A percentile compares a stretch with the other conserved stretches of the same genome.
Evolutionary conservation across 192 early-diverging fungal species (phyloP).

Genomic region (Coemansia sp.): DNA sequence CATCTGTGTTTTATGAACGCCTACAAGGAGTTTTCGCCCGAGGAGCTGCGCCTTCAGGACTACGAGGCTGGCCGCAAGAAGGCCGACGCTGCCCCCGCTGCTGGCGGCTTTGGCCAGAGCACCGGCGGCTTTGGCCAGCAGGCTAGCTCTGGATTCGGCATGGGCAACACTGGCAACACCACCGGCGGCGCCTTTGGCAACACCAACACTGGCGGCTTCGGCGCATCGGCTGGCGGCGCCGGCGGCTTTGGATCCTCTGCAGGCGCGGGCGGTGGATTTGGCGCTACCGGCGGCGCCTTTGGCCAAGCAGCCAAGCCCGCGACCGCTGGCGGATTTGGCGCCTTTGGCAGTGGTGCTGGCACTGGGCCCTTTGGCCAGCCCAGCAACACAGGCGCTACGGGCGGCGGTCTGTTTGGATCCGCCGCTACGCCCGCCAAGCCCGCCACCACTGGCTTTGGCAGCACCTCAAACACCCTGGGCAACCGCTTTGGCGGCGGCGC

Average conservation of each 20-base stretch:
- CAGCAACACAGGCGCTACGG: not conserved
- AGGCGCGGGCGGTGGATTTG: not conserved
- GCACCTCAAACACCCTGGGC: not conserved
- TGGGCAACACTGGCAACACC: not conserved
- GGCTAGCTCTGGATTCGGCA: constrained; percentile 12
- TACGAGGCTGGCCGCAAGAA: constrained; percentile 79
- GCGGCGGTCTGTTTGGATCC: constrained; percentile 12
- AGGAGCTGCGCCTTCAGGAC: constrained; percentile 89
- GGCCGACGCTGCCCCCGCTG: constrained; percentile 10
- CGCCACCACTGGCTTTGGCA: constrained; percentile 19
- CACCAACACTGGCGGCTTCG: constrained; percentile 7
- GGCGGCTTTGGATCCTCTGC: constrained; percentile 3
- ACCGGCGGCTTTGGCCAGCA: constrained; percentile 28
- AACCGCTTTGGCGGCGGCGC: constrained; percentile 9
- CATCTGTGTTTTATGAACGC: constrained; percentile 80
- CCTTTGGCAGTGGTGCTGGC: constrained; percentile 12
- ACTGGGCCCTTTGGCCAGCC: constrained; percentile 16
- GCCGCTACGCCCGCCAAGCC: constrained; percentile 18
- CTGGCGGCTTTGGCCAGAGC: constrained; percentile 42
- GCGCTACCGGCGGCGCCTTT: constrained; percentile 8
- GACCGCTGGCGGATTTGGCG: constrained; percentile 1
- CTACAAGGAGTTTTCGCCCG: constrained; percentile 80
- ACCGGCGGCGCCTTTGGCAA: constrained; percentile 27
- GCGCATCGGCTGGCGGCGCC: constrained; percentile 10
- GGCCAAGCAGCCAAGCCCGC: constrained; percentile 21